Evolutionary conservation across 2,329 filamentous ascomycete genomes (phyloP).

Genomic region (Diplodia scrobiculata): DNA sequence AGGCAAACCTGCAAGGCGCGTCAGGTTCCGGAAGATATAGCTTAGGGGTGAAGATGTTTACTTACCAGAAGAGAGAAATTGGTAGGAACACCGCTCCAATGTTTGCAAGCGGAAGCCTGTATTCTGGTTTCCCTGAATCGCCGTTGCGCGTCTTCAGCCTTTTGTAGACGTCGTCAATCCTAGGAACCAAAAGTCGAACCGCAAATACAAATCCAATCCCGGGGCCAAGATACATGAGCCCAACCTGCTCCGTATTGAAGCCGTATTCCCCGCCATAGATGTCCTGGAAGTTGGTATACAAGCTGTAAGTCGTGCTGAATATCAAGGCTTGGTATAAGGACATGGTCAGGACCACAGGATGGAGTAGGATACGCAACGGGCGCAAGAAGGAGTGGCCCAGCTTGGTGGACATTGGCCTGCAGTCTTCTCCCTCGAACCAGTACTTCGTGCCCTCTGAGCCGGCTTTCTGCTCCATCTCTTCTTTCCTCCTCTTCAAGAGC

Average conservation of each 20-base stretch:
- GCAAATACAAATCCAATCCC: slow-evolving; percentile 50
- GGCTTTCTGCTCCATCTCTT: slow-evolving; percentile 40
- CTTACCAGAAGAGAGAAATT: slow-evolving; percentile 48
- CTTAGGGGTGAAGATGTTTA: neutral
- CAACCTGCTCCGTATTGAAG: slow-evolving; percentile 52
- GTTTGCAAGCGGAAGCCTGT: slow-evolving; percentile 51
- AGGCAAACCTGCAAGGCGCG: slow-evolving; percentile 40
- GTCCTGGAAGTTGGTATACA: slow-evolving; percentile 54
- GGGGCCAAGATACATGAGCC: slow-evolving; percentile 50
- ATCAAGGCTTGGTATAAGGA: slow-evolving; percentile 51
- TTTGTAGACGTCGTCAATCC: slow-evolving; percentile 55
- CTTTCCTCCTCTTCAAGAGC: slow-evolving; percentile 37
- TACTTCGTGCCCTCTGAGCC: slow-evolving; percentile 46
- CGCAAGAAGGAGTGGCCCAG: slow-evolving; percentile 45
- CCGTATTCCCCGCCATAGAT: slow-evolving; percentile 50
- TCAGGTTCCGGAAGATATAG: neutral
- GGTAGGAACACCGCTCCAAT: slow-evolving; percentile 51
- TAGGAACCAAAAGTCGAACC: slow-evolving; percentile 51
- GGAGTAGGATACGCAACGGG: slow-evolving; percentile 49
- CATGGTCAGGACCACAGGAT: slow-evolving; percentile 53
- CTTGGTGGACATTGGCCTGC: slow-evolving; percentile 43
- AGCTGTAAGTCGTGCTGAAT: slow-evolving; percentile 53
- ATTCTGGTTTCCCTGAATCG: slow-evolving; percentile 49
- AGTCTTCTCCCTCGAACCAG: slow-evolving; percentile 49
- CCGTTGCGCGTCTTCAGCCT: slow-evolving; percentile 46